phyloP scores from a whole-genome alignment of 2,329 filamentous ascomycete genomes.

The Alternaria novae-zelandiae region DNA sequence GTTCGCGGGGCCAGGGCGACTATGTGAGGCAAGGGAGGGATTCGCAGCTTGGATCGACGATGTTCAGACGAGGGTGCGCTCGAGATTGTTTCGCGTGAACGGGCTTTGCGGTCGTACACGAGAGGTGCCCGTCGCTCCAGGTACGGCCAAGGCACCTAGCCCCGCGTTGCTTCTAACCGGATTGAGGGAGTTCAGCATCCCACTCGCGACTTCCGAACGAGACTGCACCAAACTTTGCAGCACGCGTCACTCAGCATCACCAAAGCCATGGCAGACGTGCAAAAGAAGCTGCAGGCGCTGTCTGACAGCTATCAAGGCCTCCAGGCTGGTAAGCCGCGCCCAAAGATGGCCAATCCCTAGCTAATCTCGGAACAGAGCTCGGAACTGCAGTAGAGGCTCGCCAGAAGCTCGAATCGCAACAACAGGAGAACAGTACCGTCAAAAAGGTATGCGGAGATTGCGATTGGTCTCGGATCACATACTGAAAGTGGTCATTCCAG shows the following conservation, averaged over 20 bases:
- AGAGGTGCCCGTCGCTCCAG: conserved; percentile 18
- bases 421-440: conserved; percentile 89
- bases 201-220: conserved; percentile 27
- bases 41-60: background rate
- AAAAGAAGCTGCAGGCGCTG: conserved; percentile 79
- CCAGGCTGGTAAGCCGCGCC: conserved; percentile 71
- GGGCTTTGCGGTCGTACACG: conserved; percentile 5
- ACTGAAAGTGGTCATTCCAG: conserved; percentile 51
- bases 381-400: conserved; percentile 76
- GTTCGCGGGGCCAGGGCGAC: background rate
- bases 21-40: background rate
- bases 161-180: conserved; percentile 32
- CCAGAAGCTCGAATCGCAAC: conserved; percentile 92
- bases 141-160: conserved; percentile 19
- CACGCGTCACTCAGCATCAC: conserved; percentile 37
- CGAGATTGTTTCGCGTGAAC: background rate
- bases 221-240: conserved; percentile 20
- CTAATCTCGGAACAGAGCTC: conserved; percentile 67
- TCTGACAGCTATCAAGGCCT: conserved; percentile 88
- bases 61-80: background rate
- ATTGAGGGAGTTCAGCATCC: conserved; percentile 29
- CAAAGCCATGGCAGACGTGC: conserved; percentile 59
- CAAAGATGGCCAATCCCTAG: background rate
- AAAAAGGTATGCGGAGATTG: conserved; percentile 66
- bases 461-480: background rate